Base-by-base conservation (phyloP, 1,139 yeast species). In the Meyerozyma guilliermondii region DNA sequence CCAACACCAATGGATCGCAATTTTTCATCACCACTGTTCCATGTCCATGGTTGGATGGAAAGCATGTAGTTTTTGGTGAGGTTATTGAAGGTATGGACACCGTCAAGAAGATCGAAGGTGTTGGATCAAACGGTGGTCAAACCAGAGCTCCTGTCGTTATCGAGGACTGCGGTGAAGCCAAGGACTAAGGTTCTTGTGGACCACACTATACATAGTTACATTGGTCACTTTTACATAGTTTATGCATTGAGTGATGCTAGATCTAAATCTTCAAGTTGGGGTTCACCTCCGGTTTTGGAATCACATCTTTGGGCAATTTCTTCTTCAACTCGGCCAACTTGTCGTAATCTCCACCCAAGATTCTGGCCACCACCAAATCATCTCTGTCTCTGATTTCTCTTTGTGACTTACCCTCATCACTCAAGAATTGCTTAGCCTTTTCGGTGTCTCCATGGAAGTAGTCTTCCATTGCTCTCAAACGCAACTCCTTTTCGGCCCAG, bases 401-500 rank as follows among this genome's bases (percentile, higher is more conserved):
- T 38, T 71, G 65, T 41, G 81, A 72, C 58, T 80, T 75, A 51
- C 79, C 78, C 56, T 74, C 77, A 49, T 78, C 75, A 48, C 76
- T 68, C 58, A 77, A 76, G 62, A 79, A 78, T 50, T 68, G 67
- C 70, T 70, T 72, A 42, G 80, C 78, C 65, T 77, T 78, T 43
- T 71, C 83, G 41, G 77, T 65, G 54, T 80, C 86, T 44, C 82
- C 84, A 47, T 80, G 83, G 68, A 71, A 71, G 57, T 67, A 66
- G 47, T 68, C 74, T 59, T 81, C 86, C 73, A 81, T 76, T 49
- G 88, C 91, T 73, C 95, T 83, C 62, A 84, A 75, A 59, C 87
- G 74, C 63, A 87, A 77, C 68, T 87, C 95, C 61, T 85, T 81
- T 62, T 81, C 80, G 36, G 95, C 95, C 95, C 95, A 87, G 56